Evolutionary conservation across 768 basidiomycete species (phyloP), one percentile per base, ranked within the genome.

Genomic region (Strobilomyces confusus): DNA sequence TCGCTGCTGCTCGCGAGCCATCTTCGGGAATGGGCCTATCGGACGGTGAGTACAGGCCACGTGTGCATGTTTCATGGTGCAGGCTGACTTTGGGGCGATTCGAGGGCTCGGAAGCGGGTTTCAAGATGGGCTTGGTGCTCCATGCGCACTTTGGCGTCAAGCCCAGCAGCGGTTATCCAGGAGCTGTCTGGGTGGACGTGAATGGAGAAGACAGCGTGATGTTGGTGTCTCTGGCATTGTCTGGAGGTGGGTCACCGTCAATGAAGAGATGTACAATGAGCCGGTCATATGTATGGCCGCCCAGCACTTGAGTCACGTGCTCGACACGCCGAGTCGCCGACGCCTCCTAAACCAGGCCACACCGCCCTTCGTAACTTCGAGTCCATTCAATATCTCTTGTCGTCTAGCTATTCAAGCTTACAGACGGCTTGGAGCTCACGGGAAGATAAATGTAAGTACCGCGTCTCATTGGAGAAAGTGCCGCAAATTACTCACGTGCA

Each of bases 1-100:
- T 99, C 97, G 58, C 93, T 92, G 20, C 97, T 95, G 64, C 91
- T 95, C 5, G 97, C 97, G 19, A 99, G 76, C 86, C 89, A 98
- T 47, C 88, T 75, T 11, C 97, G 97, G 11, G 89, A 91, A 70
- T 94, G 84, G 12, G 93, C 91, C 95, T 95, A 99, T 44, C 95
- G 73, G 17, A 98, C 89, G 14, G 87, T 83, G 26, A 98, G 74
- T 2, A 99, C 95, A 0, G 94, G 89, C 0, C 95, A 95, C 0
- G 89, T 92, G 67, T 99, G 97, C 82, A 92, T 90, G 2, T n/a
- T 87, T 83, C 49, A 98, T 77, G 0, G 95, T 98, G 61, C 90
- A 93, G 25, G 98, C 75, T 13, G 88, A 82, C 66, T 93, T 95
- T 15, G 91, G 93, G 26, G 89, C 80, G 77, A 54, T 86, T 80